Evolutionary conservation across 208 protist species (phyloP).

Genomic region (Trichomonas gallinae): DNA sequence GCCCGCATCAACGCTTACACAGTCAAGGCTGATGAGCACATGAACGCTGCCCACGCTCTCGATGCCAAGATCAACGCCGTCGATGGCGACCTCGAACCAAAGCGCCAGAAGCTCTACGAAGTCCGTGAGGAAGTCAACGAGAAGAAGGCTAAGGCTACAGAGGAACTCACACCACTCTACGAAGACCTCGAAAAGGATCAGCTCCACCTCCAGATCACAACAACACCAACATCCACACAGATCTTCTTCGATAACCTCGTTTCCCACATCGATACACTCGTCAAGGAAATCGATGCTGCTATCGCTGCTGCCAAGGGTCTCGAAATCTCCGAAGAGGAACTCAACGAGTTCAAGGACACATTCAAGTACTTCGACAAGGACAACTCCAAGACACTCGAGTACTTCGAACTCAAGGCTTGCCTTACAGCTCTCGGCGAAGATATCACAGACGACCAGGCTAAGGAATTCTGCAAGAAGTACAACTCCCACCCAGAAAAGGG

Average conservation of each 20-base stretch:
- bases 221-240: neutral
- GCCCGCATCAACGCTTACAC: neutral
- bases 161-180: neutral
- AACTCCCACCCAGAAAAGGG: neutral
- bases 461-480: neutral
- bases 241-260: neutral
- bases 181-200: neutral
- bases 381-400: neutral
- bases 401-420: neutral
- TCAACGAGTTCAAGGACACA: neutral
- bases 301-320: slow-evolving; percentile 7
- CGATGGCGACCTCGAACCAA: neutral
- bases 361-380: neutral
- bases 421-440: neutral
- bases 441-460: neutral
- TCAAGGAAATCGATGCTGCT: neutral
- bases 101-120: neutral
- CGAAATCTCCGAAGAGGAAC: slow-evolving; percentile 9
- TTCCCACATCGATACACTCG: neutral
- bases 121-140: neutral
- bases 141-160: neutral
- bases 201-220: neutral
- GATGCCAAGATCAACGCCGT: neutral
- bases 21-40: neutral
- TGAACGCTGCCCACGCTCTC: neutral